Evolutionary conservation across 1,139 yeast species (phyloP), one percentile per base, ranked within the genome.

Genomic region (Geotrichum fermentans): DNA sequence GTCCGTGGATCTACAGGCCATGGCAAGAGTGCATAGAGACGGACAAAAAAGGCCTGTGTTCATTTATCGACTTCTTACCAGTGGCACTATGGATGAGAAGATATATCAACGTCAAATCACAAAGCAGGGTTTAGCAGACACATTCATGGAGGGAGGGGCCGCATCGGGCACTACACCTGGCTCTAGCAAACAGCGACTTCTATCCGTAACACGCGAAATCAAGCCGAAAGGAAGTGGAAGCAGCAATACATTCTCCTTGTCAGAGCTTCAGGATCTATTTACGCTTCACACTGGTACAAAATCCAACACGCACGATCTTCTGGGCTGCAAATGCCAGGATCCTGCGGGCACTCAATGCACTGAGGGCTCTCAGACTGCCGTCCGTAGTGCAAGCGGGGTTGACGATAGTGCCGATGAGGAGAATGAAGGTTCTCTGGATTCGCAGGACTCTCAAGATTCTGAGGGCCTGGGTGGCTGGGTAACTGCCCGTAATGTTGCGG

Each of bases 31-130:
- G 4, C 96, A 90, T 61, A 72, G 99, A 56, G 97, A 92, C 64
- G 98, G 98, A 0, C 98, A 92, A 63, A 75, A 68, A 47, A 75
- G 69, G 46, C 90, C 89, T 0, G 95, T 90, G 8, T 84, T 71
- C 61, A 82, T 92, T 26, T 94, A 92, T 62, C 73, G 98, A 55
- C 66, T 92, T n/a, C 52, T 72, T 13, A 54, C 65, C 0, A 79
- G 95, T 0, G 98, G 98, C 0, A 81, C 90, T 52, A 86, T 92
- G 40, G 99, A 92, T 63, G 99, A 92, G 62, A 92, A 92, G 68
- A 89, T 92, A 4, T 82, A 85, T 55, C 97, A 92, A 65, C 73
- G 99, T n/a, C 98, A 92, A 62, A 71, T 89, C 51, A 82, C 88
- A 73, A 92, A 94, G 64, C 80, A 73, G 52, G 90, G 83, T 49